A percentile compares a stretch with the other conserved stretches of the same genome.
phyloP scores from a whole-genome alignment of 179 eudicot species.

The Actinidia chinensis region DNA sequence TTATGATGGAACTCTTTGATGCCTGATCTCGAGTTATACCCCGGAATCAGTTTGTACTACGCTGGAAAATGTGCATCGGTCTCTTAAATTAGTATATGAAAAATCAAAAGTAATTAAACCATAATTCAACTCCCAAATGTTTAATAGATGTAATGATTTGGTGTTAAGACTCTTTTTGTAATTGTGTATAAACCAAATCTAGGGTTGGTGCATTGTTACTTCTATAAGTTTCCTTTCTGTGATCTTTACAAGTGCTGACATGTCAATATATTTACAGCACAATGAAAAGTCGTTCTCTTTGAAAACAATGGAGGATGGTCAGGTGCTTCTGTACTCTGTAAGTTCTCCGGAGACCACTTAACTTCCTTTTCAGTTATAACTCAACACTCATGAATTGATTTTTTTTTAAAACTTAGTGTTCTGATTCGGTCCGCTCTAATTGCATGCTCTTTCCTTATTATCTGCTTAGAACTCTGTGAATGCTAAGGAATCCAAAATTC shows the following conservation, averaged over 20 bases:
- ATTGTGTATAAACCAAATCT: neutral
- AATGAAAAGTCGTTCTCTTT: slow-evolving; percentile 73
- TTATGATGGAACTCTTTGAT: neutral
- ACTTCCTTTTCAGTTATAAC: neutral
- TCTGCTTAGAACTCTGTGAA: slow-evolving; percentile 58
- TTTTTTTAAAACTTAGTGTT: too few relatives aligned
- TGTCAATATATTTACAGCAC: slow-evolving; percentile 43
- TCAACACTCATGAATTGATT: too few relatives aligned
- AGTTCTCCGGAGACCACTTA: slow-evolving; percentile 21
- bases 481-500: slow-evolving; percentile 57
- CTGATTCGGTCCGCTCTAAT: neutral
- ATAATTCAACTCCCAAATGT: neutral
- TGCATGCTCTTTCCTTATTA: neutral
- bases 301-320: slow-evolving; percentile 88
- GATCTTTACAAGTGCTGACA: slow-evolving; percentile 16
- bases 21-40: neutral
- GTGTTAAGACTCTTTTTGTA: neutral
- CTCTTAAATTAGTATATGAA: neutral
- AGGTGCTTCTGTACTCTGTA: slow-evolving; percentile 62
- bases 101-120: neutral
- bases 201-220: neutral
- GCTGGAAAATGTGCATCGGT: neutral
- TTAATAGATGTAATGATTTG: slow-evolving; percentile 2
- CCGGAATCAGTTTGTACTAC: neutral
- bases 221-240: slow-evolving; percentile 8